A percentile compares a stretch with the other conserved stretches of the same genome.
These are phyloP conservation scores for Peniophora sp. DNA, from an alignment of 1,284 basidiomycete species.

Conservation along the genomic window DNA sequence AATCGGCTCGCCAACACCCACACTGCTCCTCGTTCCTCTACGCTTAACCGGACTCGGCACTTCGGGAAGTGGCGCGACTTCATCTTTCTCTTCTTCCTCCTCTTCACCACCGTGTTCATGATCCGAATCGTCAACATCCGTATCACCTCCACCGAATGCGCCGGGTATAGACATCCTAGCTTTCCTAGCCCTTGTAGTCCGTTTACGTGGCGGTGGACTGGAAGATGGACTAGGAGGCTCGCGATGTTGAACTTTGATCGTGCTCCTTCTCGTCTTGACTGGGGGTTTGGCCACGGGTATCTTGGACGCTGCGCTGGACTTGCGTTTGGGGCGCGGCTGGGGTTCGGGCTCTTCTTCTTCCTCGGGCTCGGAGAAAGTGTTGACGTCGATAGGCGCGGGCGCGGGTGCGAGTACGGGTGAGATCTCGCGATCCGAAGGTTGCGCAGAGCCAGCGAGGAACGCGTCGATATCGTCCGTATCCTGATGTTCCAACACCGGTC, in stretches of 20 bases:
- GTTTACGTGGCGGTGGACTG: conserved; percentile 8
- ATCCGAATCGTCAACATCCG: too few species aligned
- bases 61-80: conserved; percentile 42
- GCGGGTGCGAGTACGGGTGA: background rate
- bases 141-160: conserved; percentile 32
- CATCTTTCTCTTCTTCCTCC: conserved; percentile 34
- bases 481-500: background rate
- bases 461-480: background rate
- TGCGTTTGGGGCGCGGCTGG: background rate
- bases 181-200: conserved; percentile 10
- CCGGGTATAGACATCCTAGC: conserved; percentile 19
- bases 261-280: conserved; percentile 1
- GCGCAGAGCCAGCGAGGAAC: background rate
- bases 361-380: conserved; percentile 1
- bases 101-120: background rate
- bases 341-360: conserved; percentile 1
- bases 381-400: conserved; percentile 1
- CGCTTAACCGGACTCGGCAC: conserved; percentile 20
- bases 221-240: conserved; percentile 11
- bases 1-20: conserved; percentile 6
- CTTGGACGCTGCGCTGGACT: conserved; percentile 3
- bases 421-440: background rate
- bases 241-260: conserved; percentile 1
- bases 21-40: conserved; percentile 15
- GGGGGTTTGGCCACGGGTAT: conserved; percentile 6